Evolutionary conservation across 805 yeast genomes (phyloP).

Genomic region (Torulaspora microellipsoides): DNA sequence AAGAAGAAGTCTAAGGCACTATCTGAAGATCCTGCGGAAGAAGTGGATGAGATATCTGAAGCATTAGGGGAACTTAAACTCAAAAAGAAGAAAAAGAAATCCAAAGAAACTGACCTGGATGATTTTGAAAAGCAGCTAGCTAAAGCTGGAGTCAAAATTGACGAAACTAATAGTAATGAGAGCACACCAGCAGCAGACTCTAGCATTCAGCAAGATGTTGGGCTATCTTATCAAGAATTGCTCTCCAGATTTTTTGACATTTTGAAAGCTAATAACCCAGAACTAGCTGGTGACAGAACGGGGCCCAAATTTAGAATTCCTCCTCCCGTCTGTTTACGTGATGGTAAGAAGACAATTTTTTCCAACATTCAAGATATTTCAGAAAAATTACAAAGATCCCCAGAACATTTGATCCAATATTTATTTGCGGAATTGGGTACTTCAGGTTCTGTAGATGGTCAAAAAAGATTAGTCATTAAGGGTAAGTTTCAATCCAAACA

Average conservation of each 20-base stretch:
- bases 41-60: slow-evolving; percentile 47
- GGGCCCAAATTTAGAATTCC: slow-evolving; percentile 94
- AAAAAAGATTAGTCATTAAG: slow-evolving; percentile 91
- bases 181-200: slow-evolving; percentile 32
- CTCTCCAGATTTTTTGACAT: slow-evolving; percentile 81
- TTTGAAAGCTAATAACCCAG: slow-evolving; percentile 92
- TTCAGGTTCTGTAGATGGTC: slow-evolving; percentile 98
- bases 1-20: slow-evolving; percentile 64
- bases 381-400: slow-evolving; percentile 89
- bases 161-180: slow-evolving; percentile 32
- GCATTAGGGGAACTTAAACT: slow-evolving; percentile 66
- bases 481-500: slow-evolving; percentile 98
- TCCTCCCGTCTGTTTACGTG: slow-evolving; percentile 95
- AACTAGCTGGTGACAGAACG: slow-evolving; percentile 92
- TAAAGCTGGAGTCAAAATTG: slow-evolving; percentile 77
- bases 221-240: slow-evolving; percentile 69
- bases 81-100: slow-evolving; percentile 77
- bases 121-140: slow-evolving; percentile 89
- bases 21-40: slow-evolving; percentile 38
- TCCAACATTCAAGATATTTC: slow-evolving; percentile 94
- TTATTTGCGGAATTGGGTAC: slow-evolving; percentile 99
- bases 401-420: slow-evolving; percentile 95
- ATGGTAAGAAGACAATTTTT: slow-evolving; percentile 96
- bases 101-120: slow-evolving; percentile 52
- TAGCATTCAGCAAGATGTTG: slow-evolving; percentile 43